These are phyloP conservation scores for Entamoeba moshkovskii DNA, from an alignment of 208 protist genomes.

Conservation along the genomic window DNA sequence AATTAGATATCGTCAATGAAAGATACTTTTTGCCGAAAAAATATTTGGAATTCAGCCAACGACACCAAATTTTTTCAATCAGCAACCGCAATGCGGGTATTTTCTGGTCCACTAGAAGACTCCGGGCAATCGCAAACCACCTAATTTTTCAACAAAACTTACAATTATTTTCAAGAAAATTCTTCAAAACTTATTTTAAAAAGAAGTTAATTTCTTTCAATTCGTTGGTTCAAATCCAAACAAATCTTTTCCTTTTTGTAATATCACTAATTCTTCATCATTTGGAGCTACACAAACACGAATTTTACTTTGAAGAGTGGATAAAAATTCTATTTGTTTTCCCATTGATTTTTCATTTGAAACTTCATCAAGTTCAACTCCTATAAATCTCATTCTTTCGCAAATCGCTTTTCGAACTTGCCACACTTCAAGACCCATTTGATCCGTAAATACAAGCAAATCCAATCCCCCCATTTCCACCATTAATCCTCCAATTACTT, in stretches of 20 bases:
- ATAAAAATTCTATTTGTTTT: background rate
- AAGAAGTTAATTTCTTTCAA: too few relatives aligned
- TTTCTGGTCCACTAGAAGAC: too few relatives aligned
- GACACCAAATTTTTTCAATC: too few relatives aligned
- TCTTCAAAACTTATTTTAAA: too few relatives aligned
- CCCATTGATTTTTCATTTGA: background rate
- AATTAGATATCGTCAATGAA: too few relatives aligned
- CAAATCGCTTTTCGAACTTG: background rate
- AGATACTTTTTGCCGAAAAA: too few relatives aligned
- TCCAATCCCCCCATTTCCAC: background rate
- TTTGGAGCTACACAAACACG: background rate
- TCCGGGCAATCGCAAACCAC: too few relatives aligned
- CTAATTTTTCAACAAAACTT: too few relatives aligned
- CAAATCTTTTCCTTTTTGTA: background rate
- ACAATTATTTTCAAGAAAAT: too few relatives aligned
- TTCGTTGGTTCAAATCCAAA: too few relatives aligned
- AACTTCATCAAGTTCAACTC: background rate
- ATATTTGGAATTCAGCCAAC: too few relatives aligned
- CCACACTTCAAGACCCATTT: background rate
- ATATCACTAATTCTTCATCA: background rate
- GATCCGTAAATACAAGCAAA: background rate
- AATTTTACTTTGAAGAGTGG: background rate
- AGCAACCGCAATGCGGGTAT: too few relatives aligned
- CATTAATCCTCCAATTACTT: background rate
- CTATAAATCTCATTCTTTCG: background rate